A percentile compares a stretch with the other conserved stretches of the same genome.
Evolutionary conservation across 495 filamentous ascomycete species (phyloP).

Genomic region (Apiosordaria backusii): DNA sequence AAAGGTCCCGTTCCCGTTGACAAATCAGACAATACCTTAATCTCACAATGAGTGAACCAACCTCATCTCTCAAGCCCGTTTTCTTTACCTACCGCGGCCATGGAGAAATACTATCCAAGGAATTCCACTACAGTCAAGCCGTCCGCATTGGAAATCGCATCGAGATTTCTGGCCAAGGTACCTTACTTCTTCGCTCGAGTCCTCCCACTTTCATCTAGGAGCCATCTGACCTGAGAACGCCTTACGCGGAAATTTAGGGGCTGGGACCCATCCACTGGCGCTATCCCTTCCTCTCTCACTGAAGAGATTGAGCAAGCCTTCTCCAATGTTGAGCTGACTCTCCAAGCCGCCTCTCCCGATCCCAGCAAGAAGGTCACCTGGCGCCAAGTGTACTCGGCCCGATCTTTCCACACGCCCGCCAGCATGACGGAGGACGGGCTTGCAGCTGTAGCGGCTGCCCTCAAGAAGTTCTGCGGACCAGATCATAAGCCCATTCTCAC

Average conservation of each 20-base stretch:
- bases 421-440: slow-evolving; percentile 13
- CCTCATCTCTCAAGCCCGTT: background rate
- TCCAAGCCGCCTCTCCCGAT: slow-evolving; percentile 9
- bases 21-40: background rate
- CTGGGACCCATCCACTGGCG: slow-evolving; percentile 17
- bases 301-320: slow-evolving; percentile 21
- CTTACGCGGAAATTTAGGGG: slow-evolving; percentile 9
- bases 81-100: slow-evolving; percentile 41
- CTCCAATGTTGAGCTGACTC: slow-evolving; percentile 17
- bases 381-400: slow-evolving; percentile 17
- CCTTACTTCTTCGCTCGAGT: background rate
- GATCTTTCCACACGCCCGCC: slow-evolving; percentile 9
- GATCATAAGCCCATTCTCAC: slow-evolving; percentile 22
- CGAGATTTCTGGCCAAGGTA: slow-evolving; percentile 15
- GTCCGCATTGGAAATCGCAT: slow-evolving; percentile 12
- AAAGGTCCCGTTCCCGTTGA: background rate
- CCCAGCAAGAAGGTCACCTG: slow-evolving; percentile 3
- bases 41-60: background rate
- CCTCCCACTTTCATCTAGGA: background rate
- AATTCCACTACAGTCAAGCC: slow-evolving; percentile 13
- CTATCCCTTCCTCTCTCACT: slow-evolving; percentile 1
- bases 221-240: background rate
- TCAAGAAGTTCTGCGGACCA: slow-evolving; percentile 17
- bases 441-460: background rate
- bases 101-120: background rate